Conservation (phyloP, 164 flowering plant genomes). For the Nymphaea colorata region DNA sequence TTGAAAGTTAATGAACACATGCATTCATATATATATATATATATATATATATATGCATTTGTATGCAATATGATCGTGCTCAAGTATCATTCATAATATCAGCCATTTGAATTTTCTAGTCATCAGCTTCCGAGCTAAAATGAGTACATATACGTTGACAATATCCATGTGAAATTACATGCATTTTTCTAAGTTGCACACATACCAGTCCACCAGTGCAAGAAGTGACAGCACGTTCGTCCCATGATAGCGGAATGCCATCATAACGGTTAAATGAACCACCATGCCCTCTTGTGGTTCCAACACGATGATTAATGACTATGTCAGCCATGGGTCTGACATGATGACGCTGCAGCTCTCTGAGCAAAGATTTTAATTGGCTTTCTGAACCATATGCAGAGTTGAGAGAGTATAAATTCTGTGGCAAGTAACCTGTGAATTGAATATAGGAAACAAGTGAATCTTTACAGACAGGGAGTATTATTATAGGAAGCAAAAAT, state of each 20-base stretch:
- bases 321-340: slow-evolving; percentile 94
- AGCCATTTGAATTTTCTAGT: no score
- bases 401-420: slow-evolving; percentile 75
- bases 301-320: slow-evolving; percentile 88
- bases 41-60: no score
- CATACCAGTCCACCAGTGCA: slow-evolving; percentile 91
- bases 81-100: no score
- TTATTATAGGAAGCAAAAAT: slow-evolving; percentile 1
- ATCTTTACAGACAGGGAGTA: not conserved
- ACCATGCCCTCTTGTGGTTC: slow-evolving; percentile 81
- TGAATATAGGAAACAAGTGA: slow-evolving; percentile 1
- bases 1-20: no score
- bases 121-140: no score
- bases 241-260: slow-evolving; percentile 81
- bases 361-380: slow-evolving; percentile 48
- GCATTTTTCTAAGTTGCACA: not conserved
- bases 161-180: no score
- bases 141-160: no score
- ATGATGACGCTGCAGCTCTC: slow-evolving; percentile 55
- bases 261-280: slow-evolving; percentile 88
- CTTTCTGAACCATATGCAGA: slow-evolving; percentile 80
- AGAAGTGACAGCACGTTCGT: slow-evolving; percentile 79
- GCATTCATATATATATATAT: no score
- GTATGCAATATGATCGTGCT: no score
- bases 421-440: slow-evolving; percentile 76